Base-by-base conservation (phyloP, 495 filamentous ascomycete species). In the Lichenothelia convexa region DNA sequence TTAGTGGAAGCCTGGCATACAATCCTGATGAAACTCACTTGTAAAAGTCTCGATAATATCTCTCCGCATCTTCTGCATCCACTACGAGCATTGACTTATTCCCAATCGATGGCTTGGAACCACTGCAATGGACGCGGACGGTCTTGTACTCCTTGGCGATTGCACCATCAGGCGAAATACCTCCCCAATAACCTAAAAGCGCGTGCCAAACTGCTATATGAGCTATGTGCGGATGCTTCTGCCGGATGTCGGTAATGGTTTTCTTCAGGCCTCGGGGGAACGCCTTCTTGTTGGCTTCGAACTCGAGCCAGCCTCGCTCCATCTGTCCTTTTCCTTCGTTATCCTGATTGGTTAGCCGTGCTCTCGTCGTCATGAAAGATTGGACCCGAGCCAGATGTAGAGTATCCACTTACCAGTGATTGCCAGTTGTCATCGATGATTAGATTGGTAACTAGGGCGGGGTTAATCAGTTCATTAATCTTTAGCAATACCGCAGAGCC, bases 351-450 rank as follows among this genome's bases (percentile, higher is more conserved):
- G n/a, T n/a, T n/a, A 5, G 41, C 38, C 3, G 32, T n/a, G 12
- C 34, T 32, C n/a, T n/a, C n/a, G n/a, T n/a, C n/a, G 20, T 18
- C 3, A 39, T 21, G 3, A 18, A 42, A 20, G 22, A n/a, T 40
- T n/a, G n/a, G n/a, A n/a, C n/a, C n/a, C n/a, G n/a, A n/a, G n/a
- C n/a, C n/a, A n/a, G n/a, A n/a, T n/a, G n/a, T n/a, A n/a, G n/a
- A n/a, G n/a, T n/a, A n/a, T n/a, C n/a, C n/a, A n/a, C n/a, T n/a
- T 13, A 50, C 51, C 29, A 93, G 62, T 15, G 76, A 68, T 55
- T 97, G 89, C 89, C 89, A 97, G 47, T 92, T 92, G 50, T 97
- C 89, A 45, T 95, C 87, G 36, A 94, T 89, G 39, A 93, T 92
- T 1, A 95, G 57, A 42, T 73, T 84, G 3, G 72, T 71, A 27